Evolutionary conservation across 352 stramenopile species (phyloP), one percentile per base, ranked within the genome.

Genomic region (Pythium rhizo-oryzae): DNA sequence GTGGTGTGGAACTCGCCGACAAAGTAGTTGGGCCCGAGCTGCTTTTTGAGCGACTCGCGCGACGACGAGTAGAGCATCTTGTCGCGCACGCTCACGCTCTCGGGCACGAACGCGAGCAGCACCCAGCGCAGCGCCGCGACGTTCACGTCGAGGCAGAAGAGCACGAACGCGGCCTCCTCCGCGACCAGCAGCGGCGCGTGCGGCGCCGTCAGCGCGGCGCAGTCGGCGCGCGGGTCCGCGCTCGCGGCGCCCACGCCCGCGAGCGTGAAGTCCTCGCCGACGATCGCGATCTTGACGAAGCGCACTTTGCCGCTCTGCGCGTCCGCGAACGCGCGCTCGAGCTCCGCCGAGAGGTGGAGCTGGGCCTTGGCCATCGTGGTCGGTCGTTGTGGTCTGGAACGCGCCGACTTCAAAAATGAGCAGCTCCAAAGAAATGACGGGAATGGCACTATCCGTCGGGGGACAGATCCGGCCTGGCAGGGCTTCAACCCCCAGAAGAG

Each of bases 21-120:
- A 74, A 97, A 97, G 75, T 97, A 97, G 59, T 94, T 94, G n/a
- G 91, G 69, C 15, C 91, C 91, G 57, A 97, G 81, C 59, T 96
- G 87, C 68, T 96, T 94, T 75, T 96, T 96, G 50, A 97, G 76
- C 78, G 89, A 95, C 35, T 97, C 88, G 47, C 91, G 87, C 55
- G 91, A 94, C 49, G 89, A 96, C 67, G 91, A 96, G 79, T 97
- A 97, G 30, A 97, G 77, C 91, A 97, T 97, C 69, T 94, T 94
- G 67, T 97, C 90, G 28, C 90, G 84, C 56, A 95, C 91, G 46
- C 75, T 89, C 51, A 89, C 84, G 28, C 60, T 65, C 58, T 96
- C 89, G 8, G 87, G 83, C 24, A 95, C 89, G 58, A 93, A 94
- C 49, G 85, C 84, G 11, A 95, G 67, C 58, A 96, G 59, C 28